Conservation (phyloP, 257 asterid genomes). For the Solanum ahanhuiri region DNA sequence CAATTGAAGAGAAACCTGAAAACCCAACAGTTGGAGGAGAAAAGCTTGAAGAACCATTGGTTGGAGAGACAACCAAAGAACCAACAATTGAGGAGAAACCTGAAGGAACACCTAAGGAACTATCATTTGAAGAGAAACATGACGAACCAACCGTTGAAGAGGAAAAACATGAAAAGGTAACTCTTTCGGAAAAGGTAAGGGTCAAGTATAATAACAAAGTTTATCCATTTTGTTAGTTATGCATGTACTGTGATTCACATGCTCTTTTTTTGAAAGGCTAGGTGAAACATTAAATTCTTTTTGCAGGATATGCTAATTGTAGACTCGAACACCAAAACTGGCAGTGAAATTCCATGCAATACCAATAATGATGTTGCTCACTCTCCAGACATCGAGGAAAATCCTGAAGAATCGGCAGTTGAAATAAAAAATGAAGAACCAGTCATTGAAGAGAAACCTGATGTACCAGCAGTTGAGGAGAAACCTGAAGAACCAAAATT, state of each 20-base stretch:
- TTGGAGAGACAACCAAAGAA: not conserved
- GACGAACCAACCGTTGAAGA: not conserved
- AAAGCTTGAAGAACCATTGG: not conserved
- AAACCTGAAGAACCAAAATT: not conserved
- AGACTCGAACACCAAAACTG: slow-evolving; percentile 2
- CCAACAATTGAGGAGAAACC: not conserved
- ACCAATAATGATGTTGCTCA: not conserved
- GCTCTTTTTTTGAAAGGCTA: not conserved
- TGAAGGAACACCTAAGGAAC: not conserved
- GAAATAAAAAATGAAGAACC: not conserved
- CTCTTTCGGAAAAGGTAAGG: not conserved
- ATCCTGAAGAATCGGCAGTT: not conserved
- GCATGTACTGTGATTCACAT: not conserved
- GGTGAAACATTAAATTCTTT: not conserved
- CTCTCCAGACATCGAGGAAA: not conserved
- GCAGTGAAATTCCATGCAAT: not conserved
- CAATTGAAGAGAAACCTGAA: not conserved
- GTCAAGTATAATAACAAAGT: not conserved
- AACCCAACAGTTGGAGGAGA: not conserved
- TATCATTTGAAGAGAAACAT: not conserved
- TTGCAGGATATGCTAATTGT: not conserved
- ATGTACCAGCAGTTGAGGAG: not conserved
- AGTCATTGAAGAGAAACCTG: not conserved
- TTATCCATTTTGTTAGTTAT: not conserved
- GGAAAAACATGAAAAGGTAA: not conserved